phyloP scores from a whole-genome alignment of 805 yeast species.

The Wickerhamomyces bisporus region DNA sequence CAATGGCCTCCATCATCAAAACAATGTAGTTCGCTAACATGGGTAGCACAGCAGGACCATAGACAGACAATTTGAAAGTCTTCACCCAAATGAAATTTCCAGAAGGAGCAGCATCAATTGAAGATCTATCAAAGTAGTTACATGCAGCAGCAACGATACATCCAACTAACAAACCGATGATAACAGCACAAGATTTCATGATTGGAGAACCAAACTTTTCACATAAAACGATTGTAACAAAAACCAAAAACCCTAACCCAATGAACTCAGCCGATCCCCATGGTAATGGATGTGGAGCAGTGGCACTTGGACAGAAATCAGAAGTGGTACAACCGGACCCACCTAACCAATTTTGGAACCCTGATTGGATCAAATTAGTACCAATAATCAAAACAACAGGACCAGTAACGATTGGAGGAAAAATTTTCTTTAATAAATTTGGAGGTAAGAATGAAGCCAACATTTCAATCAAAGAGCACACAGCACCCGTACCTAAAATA shows the following conservation, averaged over 20 bases:
- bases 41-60: conserved; percentile 85
- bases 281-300: conserved; percentile 50
- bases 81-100: conserved; percentile 85
- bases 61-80: conserved; percentile 69
- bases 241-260: conserved; percentile 85
- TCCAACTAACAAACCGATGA: conserved; percentile 77
- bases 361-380: conserved; percentile 58
- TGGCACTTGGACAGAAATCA: conserved; percentile 40
- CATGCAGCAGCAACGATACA: conserved; percentile 91
- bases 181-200: conserved; percentile 91
- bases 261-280: conserved; percentile 88
- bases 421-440: conserved; percentile 56
- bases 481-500: conserved; percentile 74
- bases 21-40: conserved; percentile 78
- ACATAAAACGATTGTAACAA: conserved; percentile 62
- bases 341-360: conserved; percentile 83
- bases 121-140: conserved; percentile 62
- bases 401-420: conserved; percentile 91
- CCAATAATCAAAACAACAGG: conserved; percentile 90
- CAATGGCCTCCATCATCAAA: conserved; percentile 88
- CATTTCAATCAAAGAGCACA: conserved; percentile 74
- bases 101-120: conserved; percentile 68
- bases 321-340: conserved; percentile 58
- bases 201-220: conserved; percentile 93
- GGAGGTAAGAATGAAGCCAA: conserved; percentile 75